Percentiles rank a stretch among this genome's conserved stretches.
These are phyloP conservation scores for Trichophaea hybrida DNA, from an alignment of 2,329 filamentous ascomycete genomes.

Conservation along the genomic window DNA sequence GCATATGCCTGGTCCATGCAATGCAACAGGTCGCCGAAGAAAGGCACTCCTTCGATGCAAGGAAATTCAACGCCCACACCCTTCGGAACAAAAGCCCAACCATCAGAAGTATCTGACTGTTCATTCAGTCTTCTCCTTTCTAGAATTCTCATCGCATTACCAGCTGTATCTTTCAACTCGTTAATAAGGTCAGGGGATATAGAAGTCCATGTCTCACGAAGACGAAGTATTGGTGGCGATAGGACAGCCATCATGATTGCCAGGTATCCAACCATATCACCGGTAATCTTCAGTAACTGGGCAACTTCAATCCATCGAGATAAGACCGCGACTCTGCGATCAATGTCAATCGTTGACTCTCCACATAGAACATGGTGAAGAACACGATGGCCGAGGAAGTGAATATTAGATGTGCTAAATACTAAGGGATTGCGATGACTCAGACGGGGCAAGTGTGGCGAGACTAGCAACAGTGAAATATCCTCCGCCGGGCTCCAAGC, in stretches of 20 bases:
- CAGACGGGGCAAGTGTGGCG: constrained; percentile 24
- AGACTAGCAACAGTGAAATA: constrained; percentile 27
- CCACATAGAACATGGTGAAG: constrained; percentile 26
- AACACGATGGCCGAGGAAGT: constrained; percentile 27
- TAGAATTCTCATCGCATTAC: constrained; percentile 25
- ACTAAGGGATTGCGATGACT: constrained; percentile 27
- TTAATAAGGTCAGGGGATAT: constrained; percentile 23
- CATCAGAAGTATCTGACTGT: constrained; percentile 21
- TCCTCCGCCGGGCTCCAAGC: constrained; percentile 27
- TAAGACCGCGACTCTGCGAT: constrained; percentile 24
- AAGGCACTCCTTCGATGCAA: constrained; percentile 26
- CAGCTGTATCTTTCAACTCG: constrained; percentile 23
- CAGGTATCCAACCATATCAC: constrained; percentile 28
- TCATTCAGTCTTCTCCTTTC: constrained; percentile 26
- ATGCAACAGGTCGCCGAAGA: constrained; percentile 28
- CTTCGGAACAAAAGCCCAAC: constrained; percentile 26
- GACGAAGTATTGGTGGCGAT: constrained; percentile 27
- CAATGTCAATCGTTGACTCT: constrained; percentile 24
- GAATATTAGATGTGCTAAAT: constrained; percentile 26
- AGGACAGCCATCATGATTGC: constrained; percentile 28
- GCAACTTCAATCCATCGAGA: constrained; percentile 27
- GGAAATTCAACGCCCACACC: constrained; percentile 22
- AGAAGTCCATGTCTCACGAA: constrained; percentile 27
- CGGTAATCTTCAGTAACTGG: constrained; percentile 23
- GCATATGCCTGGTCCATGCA: constrained; percentile 26